Conservation (phyloP, 2,329 filamentous ascomycete genomes). For the Conoideocrella luteorostrata region DNA sequence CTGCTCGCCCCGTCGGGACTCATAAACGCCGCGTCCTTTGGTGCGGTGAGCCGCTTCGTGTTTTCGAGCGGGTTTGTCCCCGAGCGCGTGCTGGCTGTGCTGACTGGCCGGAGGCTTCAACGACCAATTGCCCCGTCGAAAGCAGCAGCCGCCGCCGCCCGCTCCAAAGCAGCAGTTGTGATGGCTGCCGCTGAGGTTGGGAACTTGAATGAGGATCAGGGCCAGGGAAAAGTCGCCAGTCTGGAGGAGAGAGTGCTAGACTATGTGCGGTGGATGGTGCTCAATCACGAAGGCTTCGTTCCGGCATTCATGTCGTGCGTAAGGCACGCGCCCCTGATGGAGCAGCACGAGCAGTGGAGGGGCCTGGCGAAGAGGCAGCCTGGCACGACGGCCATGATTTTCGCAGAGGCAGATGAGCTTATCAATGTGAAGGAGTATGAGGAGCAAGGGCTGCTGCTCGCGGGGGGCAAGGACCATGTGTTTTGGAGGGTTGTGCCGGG, state of each 20-base stretch:
- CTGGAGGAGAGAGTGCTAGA: slow-evolving; percentile 42
- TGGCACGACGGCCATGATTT: slow-evolving; percentile 43
- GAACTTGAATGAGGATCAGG: slow-evolving; percentile 15
- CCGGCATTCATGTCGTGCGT: slow-evolving; percentile 54
- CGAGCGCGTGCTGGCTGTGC: slow-evolving; percentile 39
- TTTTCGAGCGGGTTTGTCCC: slow-evolving; percentile 52
- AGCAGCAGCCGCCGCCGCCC: slow-evolving; percentile 13
- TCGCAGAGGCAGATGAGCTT: slow-evolving; percentile 46
- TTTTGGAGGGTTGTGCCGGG: slow-evolving; percentile 46
- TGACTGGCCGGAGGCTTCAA: slow-evolving; percentile 43
- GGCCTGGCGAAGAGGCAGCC: slow-evolving; percentile 35
- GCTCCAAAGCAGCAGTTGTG: no score
- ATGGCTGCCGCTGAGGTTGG: slow-evolving; percentile 35
- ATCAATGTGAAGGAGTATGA: slow-evolving; percentile 45
- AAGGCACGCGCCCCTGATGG: slow-evolving; percentile 45
- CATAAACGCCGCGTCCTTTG: slow-evolving; percentile 51
- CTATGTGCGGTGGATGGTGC: slow-evolving; percentile 53
- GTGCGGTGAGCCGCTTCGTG: slow-evolving; percentile 39
- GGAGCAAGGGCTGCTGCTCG: slow-evolving; percentile 41
- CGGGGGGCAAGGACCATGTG: slow-evolving; percentile 43
- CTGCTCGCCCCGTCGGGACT: slow-evolving; percentile 76
- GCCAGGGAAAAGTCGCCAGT: slow-evolving; percentile 19
- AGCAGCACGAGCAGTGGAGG: slow-evolving; percentile 45
- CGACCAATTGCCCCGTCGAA: slow-evolving; percentile 40
- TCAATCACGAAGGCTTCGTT: slow-evolving; percentile 51